Percentiles rank a stretch among this genome's conserved stretches.
Evolutionary conservation across 805 yeast species (phyloP).

Genomic region (Yarrowia sp.): DNA sequence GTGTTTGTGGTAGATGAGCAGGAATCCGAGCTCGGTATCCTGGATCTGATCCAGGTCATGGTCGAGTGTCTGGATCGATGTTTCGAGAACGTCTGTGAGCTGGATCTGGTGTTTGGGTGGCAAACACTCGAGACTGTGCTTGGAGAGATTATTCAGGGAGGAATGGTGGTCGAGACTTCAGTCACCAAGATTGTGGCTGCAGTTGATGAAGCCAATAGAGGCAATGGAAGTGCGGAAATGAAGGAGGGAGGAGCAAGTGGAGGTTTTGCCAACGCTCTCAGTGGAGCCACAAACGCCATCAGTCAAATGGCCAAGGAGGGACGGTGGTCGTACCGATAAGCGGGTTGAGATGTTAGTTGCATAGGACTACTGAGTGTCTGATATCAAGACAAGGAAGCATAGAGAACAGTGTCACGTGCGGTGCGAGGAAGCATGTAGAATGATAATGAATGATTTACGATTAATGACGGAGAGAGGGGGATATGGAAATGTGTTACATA

Average conservation of each 20-base stretch:
- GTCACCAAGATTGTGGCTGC: slow-evolving; percentile 77
- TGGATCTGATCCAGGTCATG: slow-evolving; percentile 94
- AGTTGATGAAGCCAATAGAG: slow-evolving; percentile 52
- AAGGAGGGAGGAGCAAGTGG: slow-evolving; percentile 41
- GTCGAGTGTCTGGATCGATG: slow-evolving; percentile 94
- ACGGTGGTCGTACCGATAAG: slow-evolving; percentile 36
- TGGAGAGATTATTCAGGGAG: slow-evolving; percentile 90
- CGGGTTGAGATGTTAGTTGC: neutral
- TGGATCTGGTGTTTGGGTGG: slow-evolving; percentile 98
- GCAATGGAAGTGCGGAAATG: slow-evolving; percentile 41
- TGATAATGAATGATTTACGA: neutral
- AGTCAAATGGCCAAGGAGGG: slow-evolving; percentile 45
- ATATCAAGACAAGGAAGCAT: slow-evolving; percentile 22
- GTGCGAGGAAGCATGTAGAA: neutral
- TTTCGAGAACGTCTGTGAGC: slow-evolving; percentile 91
- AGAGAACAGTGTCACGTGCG: slow-evolving; percentile 9
- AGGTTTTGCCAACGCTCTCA: slow-evolving; percentile 44
- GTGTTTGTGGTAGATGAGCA: slow-evolving; percentile 96
- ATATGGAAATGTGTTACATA: neutral
- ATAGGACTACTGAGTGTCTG: neutral
- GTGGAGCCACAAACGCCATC: slow-evolving; percentile 45
- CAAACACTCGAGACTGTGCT: slow-evolving; percentile 90
- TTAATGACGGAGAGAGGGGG: neutral
- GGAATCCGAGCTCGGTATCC: slow-evolving; percentile 90
- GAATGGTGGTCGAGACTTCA: slow-evolving; percentile 95